Percentiles rank a stretch among this genome's conserved stretches.
Conservation (phyloP, 768 basidiomycete genomes). For the Boletellus sp. region DNA sequence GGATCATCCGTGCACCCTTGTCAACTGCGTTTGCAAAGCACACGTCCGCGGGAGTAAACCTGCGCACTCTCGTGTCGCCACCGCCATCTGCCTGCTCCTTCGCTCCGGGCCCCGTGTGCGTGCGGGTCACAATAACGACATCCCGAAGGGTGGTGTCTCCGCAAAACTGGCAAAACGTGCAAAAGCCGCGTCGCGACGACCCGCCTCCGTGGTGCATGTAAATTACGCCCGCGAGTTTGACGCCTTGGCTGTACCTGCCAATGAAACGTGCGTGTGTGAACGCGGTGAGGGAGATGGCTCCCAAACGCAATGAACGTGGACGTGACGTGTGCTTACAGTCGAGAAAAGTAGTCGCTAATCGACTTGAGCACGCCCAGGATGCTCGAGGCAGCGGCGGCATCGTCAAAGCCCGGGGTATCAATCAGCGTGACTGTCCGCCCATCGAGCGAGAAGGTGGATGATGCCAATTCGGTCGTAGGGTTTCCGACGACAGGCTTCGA, state of each 20-base stretch:
- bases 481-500: conserved; percentile 35
- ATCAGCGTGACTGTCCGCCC: conserved; percentile 44
- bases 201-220: conserved; percentile 48
- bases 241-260: conserved; percentile 20
- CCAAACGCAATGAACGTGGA: neutral
- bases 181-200: conserved; percentile 42
- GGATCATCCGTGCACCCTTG: conserved; percentile 41
- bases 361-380: conserved; percentile 44
- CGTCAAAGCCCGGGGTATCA: conserved; percentile 60
- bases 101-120: conserved; percentile 31
- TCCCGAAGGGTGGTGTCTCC: conserved; percentile 43
- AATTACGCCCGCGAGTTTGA: conserved; percentile 44
- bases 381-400: conserved; percentile 36
- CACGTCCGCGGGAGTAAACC: conserved; percentile 31
- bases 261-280: neutral
- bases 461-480: conserved; percentile 40
- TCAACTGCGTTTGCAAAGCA: conserved; percentile 47
- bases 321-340: conserved; percentile 15
- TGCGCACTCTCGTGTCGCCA: conserved; percentile 36
- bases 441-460: conserved; percentile 41
- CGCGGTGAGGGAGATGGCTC: neutral
- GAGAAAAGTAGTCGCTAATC: conserved; percentile 36
- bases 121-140: conserved; percentile 47
- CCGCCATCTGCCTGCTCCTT: conserved; percentile 30
- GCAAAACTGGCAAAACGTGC: conserved; percentile 47